phyloP scores from a whole-genome alignment of 1,284 basidiomycete species.

The Vanrija sp. region DNA sequence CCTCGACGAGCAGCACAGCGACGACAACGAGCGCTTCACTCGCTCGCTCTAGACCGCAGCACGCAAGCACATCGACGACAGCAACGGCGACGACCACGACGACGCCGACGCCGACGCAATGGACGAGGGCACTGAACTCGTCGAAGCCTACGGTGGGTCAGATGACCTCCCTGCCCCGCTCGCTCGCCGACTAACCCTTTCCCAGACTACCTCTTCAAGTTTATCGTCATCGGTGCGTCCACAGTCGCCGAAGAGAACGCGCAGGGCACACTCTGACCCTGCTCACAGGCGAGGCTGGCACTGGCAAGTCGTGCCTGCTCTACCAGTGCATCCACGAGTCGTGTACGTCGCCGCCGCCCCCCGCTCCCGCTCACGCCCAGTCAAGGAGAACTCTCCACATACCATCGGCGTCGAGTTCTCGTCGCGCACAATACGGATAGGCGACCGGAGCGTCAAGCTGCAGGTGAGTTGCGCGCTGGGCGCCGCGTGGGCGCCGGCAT shows the following conservation, averaged over 20 bases:
- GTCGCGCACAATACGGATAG: slow-evolving; percentile 78
- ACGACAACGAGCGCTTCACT: too few relatives aligned
- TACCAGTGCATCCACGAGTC: slow-evolving; percentile 94
- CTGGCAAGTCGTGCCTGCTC: slow-evolving; percentile 91
- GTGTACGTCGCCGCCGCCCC: slow-evolving; percentile 60
- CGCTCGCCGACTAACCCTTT: slow-evolving; percentile 5
- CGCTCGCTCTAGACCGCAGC: too few relatives aligned
- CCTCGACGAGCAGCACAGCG: too few relatives aligned
- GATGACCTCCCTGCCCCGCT: too few relatives aligned
- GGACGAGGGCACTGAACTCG: slow-evolving; percentile 71
- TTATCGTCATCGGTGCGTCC: slow-evolving; percentile 80
- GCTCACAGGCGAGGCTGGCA: slow-evolving; percentile 79
- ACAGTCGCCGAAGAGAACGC: slow-evolving; percentile 1
- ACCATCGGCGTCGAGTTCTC: slow-evolving; percentile 97
- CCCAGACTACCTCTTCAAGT: slow-evolving; percentile 93
- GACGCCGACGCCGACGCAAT: slow-evolving; percentile 7
- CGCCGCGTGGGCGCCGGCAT: neutral
- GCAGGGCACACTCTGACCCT: too few relatives aligned
- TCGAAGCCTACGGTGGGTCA: slow-evolving; percentile 81
- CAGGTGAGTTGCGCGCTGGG: slow-evolving; percentile 61
- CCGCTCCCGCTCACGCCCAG: slow-evolving; percentile 50
- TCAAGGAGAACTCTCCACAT: slow-evolving; percentile 94
- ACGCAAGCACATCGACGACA: too few relatives aligned
- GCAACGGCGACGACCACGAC: too few relatives aligned
- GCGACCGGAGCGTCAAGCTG: slow-evolving; percentile 88